Base-by-base conservation (phyloP, 2,329 filamentous ascomycete genomes). In the Microcyclospora tardicrescens region DNA sequence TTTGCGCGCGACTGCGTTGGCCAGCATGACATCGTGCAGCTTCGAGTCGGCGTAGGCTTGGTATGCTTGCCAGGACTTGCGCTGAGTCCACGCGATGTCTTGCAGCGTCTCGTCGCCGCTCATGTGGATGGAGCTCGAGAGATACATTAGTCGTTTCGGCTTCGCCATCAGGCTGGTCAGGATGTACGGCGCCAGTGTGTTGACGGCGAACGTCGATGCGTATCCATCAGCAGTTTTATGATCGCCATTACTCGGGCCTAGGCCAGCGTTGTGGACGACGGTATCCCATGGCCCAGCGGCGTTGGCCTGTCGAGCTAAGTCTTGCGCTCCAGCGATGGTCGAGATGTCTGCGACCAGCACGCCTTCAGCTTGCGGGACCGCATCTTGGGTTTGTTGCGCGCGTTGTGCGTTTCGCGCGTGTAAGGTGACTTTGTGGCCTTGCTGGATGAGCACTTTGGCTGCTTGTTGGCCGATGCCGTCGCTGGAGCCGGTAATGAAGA, bases 191-290 rank as follows among this genome's bases (percentile, higher is more conserved):
- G 73, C 72, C 0, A 77, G 48, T 0, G 65, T 71, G 47, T 77
- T 77, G 34, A 75, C 70, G 0, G 69, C 64, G 35, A 74, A 70
- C 1, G 73, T 59, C 2, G 62, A 60, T 0, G 70, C 66, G 15
- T 73, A 59, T 9, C 63, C 64, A 31, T 72, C 66, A 4, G 49
- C 52, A 0, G 66, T 71, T 40, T 65, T 65, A 37, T 50, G 56
- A 43, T 56, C 62, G 32, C 53, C 61, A 12, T 65, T 65, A 24
- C 54, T 55, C 39, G 66, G 68, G 16, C 53, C 54, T 1, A 73
- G 46, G 2, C 71, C 73, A 0, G 73, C 73, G 43, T 77, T 77
- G 59, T 77, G 73, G 13, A 77, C 62, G 11, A 77, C 60, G 16
- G 63, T 61, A 49, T 77, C 74, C 49, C 71, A 76, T 0, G 62